A percentile compares a stretch with the other conserved stretches of the same genome.
Evolutionary conservation across 2,329 filamentous ascomycete species (phyloP).

Genomic region (Aspergillus sergii): DNA sequence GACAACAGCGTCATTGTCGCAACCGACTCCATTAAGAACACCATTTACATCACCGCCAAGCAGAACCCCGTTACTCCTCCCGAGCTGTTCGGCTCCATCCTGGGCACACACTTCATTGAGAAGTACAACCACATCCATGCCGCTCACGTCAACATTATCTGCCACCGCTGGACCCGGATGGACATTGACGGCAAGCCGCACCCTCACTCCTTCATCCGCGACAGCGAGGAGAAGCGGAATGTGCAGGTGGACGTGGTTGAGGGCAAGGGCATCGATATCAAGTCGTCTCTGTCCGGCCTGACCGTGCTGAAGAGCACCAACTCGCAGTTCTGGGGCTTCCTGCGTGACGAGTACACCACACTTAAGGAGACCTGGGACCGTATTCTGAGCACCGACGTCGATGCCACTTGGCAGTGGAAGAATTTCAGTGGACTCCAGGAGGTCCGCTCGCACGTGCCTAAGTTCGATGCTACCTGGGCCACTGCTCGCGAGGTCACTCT

Average conservation of each 20-base stretch:
- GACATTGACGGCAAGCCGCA: slow-evolving; percentile 83
- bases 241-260: slow-evolving; percentile 73
- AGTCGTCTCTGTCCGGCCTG: slow-evolving; percentile 76
- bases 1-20: slow-evolving; percentile 96
- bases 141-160: slow-evolving; percentile 78
- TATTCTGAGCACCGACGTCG: slow-evolving; percentile 91
- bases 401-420: slow-evolving; percentile 84
- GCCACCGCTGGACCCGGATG: slow-evolving; percentile 92
- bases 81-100: slow-evolving; percentile 83
- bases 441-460: slow-evolving; percentile 63
- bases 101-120: slow-evolving; percentile 86
- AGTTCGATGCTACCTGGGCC: slow-evolving; percentile 79
- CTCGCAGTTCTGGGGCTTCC: slow-evolving; percentile 92
- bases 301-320: slow-evolving; percentile 95
- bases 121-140: slow-evolving; percentile 85
- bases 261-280: slow-evolving; percentile 70
- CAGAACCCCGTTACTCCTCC: slow-evolving; percentile 89
- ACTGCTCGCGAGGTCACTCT: slow-evolving; percentile 83
- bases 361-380: slow-evolving; percentile 91
- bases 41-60: slow-evolving; percentile 91
- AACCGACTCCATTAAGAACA: slow-evolving; percentile 98
- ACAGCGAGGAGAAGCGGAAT: slow-evolving; percentile 83
- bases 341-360: slow-evolving; percentile 90
- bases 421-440: slow-evolving; percentile 66
- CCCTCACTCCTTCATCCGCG: slow-evolving; percentile 91